Conservation (phyloP, 2,329 filamentous ascomycete genomes). For the Scopulariopsis brevicaulis region DNA sequence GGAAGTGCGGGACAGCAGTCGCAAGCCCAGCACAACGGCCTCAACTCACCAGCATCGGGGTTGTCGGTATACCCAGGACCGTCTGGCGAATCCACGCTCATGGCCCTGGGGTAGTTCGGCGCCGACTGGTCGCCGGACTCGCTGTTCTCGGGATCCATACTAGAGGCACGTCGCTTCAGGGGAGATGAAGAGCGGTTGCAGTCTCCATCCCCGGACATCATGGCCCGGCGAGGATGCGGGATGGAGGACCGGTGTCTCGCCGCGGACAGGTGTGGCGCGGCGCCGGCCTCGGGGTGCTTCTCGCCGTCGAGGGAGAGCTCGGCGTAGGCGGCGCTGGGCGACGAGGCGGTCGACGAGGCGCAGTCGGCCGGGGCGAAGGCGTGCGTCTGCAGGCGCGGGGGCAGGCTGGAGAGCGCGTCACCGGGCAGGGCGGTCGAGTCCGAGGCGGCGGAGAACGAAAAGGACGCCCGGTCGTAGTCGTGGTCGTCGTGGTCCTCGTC, state of each 20-base stretch:
- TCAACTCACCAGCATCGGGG: slow-evolving; percentile 7
- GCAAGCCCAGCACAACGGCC: neutral
- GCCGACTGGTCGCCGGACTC: slow-evolving; percentile 7
- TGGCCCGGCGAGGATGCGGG: slow-evolving; percentile 35
- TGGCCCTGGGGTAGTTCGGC: slow-evolving; percentile 19
- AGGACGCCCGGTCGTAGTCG: slow-evolving; percentile 32
- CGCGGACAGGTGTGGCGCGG: slow-evolving; percentile 19
- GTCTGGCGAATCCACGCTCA: slow-evolving; percentile 27
- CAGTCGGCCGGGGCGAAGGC: slow-evolving; percentile 33
- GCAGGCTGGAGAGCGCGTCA: slow-evolving; percentile 23
- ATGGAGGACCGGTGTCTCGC: slow-evolving; percentile 41
- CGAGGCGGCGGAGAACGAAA: slow-evolving; percentile 36
- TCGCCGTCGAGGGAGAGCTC: slow-evolving; percentile 47
- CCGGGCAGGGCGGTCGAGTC: slow-evolving; percentile 14
- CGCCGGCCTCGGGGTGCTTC: slow-evolving; percentile 22
- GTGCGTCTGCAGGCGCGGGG: slow-evolving; percentile 34
- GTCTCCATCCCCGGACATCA: slow-evolving; percentile 50
- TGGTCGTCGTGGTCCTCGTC: slow-evolving; percentile 22
- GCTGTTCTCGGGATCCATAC: slow-evolving; percentile 41
- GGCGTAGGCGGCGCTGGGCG: slow-evolving; percentile 44
- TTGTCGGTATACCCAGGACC: slow-evolving; percentile 9
- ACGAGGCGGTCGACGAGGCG: slow-evolving; percentile 44
- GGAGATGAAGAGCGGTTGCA: slow-evolving; percentile 52
- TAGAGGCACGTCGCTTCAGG: slow-evolving; percentile 51
- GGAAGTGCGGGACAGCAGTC: neutral